phyloP scores from a whole-genome alignment of 2,329 filamentous ascomycete genomes.

The Cytospora paraplurivora region DNA sequence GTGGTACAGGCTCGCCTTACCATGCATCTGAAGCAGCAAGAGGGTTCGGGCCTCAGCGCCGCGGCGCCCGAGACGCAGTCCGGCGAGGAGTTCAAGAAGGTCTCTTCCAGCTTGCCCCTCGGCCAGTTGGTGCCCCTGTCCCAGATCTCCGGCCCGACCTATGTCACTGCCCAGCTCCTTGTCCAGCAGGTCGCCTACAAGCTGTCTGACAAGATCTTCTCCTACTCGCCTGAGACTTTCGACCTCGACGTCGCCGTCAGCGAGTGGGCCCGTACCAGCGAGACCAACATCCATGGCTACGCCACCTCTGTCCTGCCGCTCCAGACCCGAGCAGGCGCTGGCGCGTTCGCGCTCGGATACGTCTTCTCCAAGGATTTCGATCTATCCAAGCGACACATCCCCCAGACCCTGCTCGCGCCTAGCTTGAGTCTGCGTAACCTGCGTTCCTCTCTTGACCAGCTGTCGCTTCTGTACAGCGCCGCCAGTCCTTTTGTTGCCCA shows the following conservation, averaged over 20 bases:
- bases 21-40: slow-evolving; percentile 41
- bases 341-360: slow-evolving; percentile 89
- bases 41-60: slow-evolving; percentile 40
- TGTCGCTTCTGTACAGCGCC: slow-evolving; percentile 86
- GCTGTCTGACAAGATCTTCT: slow-evolving; percentile 95
- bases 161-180: slow-evolving; percentile 88
- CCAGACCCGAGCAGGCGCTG: slow-evolving; percentile 86
- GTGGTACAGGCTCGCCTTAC: background rate
- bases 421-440: slow-evolving; percentile 80
- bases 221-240: slow-evolving; percentile 92
- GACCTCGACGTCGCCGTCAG: slow-evolving; percentile 83
- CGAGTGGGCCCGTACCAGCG: slow-evolving; percentile 69
- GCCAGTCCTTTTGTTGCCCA: slow-evolving; percentile 93
- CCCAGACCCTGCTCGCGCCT: slow-evolving; percentile 86
- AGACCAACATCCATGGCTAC: slow-evolving; percentile 81
- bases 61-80: slow-evolving; percentile 38
- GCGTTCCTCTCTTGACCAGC: slow-evolving; percentile 83
- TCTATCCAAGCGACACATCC: slow-evolving; percentile 83
- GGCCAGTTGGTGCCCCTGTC: slow-evolving; percentile 57
- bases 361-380: slow-evolving; percentile 98
- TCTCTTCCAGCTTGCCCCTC: slow-evolving; percentile 59
- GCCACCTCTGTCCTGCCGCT: slow-evolving; percentile 75
- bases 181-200: slow-evolving; percentile 96
- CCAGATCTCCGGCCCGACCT: slow-evolving; percentile 81
- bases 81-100: slow-evolving; percentile 41